phyloP scores from a whole-genome alignment of 1,284 basidiomycete genomes.

The Macrocystidia cucumis region DNA sequence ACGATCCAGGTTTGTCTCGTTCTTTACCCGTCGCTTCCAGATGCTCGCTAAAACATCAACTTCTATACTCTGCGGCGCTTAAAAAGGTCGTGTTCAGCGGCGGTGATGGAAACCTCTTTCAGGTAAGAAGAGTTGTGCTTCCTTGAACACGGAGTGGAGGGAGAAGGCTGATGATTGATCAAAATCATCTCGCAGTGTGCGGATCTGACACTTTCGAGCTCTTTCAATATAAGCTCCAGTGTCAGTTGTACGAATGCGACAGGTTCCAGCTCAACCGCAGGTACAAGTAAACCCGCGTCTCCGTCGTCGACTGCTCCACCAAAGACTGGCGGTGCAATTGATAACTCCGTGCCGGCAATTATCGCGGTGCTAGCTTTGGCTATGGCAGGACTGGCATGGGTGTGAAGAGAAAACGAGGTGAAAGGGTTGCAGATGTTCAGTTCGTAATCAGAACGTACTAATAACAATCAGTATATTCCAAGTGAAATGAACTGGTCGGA shows the following conservation, averaged over 20 bases:
- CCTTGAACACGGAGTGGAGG: neutral
- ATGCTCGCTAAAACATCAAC: neutral
- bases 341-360: conserved; percentile 1
- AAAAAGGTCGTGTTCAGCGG: conserved; percentile 4
- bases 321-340: conserved; percentile 3
- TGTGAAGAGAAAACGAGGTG: no score
- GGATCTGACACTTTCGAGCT: conserved; percentile 57
- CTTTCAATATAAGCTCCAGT: conserved; percentile 27
- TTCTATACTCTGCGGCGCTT: no score
- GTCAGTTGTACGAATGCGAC: conserved; percentile 27
- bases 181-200: conserved; percentile 42
- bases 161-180: neutral
- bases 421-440: no score
- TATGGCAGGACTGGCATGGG: no score
- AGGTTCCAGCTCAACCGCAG: conserved; percentile 6
- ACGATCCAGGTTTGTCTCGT: conserved; percentile 40
- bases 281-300: neutral
- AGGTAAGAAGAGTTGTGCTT: conserved; percentile 1
- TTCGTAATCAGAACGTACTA: no score
- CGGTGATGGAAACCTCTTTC: conserved; percentile 3
- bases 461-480: no score
- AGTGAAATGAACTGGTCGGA: no score
- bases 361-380: no score
- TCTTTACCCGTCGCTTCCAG: neutral
- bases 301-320: conserved; percentile 1